These are phyloP conservation scores for Lactarius vividus DNA, from an alignment of 768 basidiomycete species.

Conservation along the genomic window DNA sequence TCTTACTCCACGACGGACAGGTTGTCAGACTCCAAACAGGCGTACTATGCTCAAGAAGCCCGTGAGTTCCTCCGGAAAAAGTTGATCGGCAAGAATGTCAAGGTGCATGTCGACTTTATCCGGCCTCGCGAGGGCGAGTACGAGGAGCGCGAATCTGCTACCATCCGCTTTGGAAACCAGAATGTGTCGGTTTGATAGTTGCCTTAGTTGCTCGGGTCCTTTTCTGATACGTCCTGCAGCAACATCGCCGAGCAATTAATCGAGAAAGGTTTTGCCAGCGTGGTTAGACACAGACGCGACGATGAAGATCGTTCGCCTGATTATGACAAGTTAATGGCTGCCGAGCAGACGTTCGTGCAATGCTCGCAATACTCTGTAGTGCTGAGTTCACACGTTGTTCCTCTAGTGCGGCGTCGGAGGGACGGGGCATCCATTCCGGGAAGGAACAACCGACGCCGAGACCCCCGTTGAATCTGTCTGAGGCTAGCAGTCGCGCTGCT, in stretches of 20 bases:
- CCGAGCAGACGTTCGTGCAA: slow-evolving; percentile 78
- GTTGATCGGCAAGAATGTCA: slow-evolving; percentile 86
- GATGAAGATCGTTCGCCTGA: slow-evolving; percentile 96
- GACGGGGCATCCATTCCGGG: slow-evolving; percentile 85
- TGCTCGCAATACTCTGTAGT: background rate
- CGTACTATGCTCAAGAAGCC: slow-evolving; percentile 87
- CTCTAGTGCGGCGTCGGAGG: slow-evolving; percentile 69
- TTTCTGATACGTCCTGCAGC: slow-evolving; percentile 40
- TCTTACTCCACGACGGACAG: slow-evolving; percentile 39
- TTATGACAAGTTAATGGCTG: slow-evolving; percentile 93
- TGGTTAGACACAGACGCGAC: slow-evolving; percentile 88
- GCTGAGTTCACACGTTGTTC: slow-evolving; percentile 16
- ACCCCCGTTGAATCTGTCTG: slow-evolving; percentile 87
- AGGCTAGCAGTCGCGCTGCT: slow-evolving; percentile 73
- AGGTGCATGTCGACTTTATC: slow-evolving; percentile 83
- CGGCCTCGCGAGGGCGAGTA: slow-evolving; percentile 91
- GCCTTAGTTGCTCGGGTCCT: background rate
- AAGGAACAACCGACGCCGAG: slow-evolving; percentile 82
- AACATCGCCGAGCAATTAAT: slow-evolving; percentile 92
- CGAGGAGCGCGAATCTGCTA: slow-evolving; percentile 90
- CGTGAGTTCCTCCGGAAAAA: slow-evolving; percentile 90
- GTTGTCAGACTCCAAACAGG: slow-evolving; percentile 80
- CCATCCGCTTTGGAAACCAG: slow-evolving; percentile 79
- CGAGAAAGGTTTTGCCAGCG: slow-evolving; percentile 88
- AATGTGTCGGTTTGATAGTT: slow-evolving; percentile 55